phyloP scores from a whole-genome alignment of 1,284 basidiomycete species.

The Papiliotrema laurentii region DNA sequence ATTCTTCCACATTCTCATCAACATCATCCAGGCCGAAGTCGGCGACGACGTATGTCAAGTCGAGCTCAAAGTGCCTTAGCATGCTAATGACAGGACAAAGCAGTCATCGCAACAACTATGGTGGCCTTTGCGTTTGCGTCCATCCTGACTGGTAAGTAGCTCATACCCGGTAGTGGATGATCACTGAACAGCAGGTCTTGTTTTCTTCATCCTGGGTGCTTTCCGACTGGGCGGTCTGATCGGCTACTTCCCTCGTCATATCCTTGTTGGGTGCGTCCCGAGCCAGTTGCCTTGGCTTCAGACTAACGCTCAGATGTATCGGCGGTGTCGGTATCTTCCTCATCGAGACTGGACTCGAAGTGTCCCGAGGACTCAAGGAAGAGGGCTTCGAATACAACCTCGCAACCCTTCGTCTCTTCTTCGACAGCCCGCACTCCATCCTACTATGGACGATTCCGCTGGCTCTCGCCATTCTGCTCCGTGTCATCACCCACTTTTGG shows the following conservation, averaged over 20 bases:
- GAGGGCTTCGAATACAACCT: constrained; percentile 69
- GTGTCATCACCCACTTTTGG: constrained; percentile 73
- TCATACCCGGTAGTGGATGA: constrained; percentile 5
- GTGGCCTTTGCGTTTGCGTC: constrained; percentile 84
- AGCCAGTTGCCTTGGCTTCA: no score
- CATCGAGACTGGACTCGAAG: constrained; percentile 79
- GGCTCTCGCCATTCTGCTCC: constrained; percentile 68
- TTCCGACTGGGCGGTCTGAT: constrained; percentile 79
- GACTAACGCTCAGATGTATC: constrained; percentile 64
- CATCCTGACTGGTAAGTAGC: constrained; percentile 74
- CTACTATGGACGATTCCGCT: constrained; percentile 73
- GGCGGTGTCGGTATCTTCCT: constrained; percentile 94
- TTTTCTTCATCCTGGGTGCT: constrained; percentile 80
- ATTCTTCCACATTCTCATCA: constrained; percentile 90
- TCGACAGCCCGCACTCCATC: constrained; percentile 59
- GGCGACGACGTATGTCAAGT: constrained; percentile 58
- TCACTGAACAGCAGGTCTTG: constrained; percentile 54
- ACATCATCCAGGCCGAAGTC: constrained; percentile 66
- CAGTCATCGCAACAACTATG: constrained; percentile 85
- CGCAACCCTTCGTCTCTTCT: constrained; percentile 58
- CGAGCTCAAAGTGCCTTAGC: background rate
- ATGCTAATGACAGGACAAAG: constrained; percentile 48
- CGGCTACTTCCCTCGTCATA: constrained; percentile 95
- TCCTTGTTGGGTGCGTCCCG: constrained; percentile 69
- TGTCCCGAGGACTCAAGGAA: constrained; percentile 76